phyloP scores from a whole-genome alignment of 352 stramenopile species.

The Pythium rishiriense region DNA sequence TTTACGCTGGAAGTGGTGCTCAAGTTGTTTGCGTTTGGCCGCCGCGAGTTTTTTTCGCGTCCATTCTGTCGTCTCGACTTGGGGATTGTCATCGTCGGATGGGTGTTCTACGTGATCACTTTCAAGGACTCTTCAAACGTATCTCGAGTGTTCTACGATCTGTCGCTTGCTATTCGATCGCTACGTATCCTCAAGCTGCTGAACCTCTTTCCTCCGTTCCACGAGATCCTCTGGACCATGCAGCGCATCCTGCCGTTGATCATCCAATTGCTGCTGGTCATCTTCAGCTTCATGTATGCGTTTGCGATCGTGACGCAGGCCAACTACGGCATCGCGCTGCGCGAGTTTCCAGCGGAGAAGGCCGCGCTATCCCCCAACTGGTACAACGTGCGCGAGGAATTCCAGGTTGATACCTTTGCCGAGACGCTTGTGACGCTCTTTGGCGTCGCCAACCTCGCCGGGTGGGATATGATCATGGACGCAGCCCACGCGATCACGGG shows the following conservation, averaged over 20 bases:
- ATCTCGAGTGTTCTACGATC: conserved; percentile 77
- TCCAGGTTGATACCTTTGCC: conserved; percentile 79
- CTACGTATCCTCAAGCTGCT: conserved; percentile 79
- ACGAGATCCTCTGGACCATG: conserved; percentile 86
- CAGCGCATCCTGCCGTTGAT: conserved; percentile 81
- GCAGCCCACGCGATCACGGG: conserved; percentile 66
- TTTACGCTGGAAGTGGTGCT: conserved; percentile 75
- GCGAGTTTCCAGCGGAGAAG: conserved; percentile 52
- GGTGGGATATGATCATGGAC: conserved; percentile 84
- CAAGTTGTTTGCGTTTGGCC: conserved; percentile 85
- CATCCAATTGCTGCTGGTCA: conserved; percentile 76
- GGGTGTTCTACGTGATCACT: conserved; percentile 80
- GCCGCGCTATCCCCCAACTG: conserved; percentile 53
- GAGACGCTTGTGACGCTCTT: conserved; percentile 79
- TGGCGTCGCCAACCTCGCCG: conserved; percentile 68
- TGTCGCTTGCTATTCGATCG: conserved; percentile 70
- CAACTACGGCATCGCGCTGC: conserved; percentile 67
- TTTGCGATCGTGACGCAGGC: conserved; percentile 81
- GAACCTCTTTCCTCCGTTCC: conserved; percentile 83
- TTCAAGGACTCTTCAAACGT: conserved; percentile 58
- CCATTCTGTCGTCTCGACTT: conserved; percentile 83
- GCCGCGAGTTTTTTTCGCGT: conserved; percentile 67
- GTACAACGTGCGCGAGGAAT: conserved; percentile 71
- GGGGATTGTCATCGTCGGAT: conserved; percentile 66
- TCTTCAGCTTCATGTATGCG: conserved; percentile 83